Percentiles rank a stretch among this genome's conserved stretches.
phyloP scores from a whole-genome alignment of 2,329 filamentous ascomycete genomes.

The Alternaria burnsii region DNA sequence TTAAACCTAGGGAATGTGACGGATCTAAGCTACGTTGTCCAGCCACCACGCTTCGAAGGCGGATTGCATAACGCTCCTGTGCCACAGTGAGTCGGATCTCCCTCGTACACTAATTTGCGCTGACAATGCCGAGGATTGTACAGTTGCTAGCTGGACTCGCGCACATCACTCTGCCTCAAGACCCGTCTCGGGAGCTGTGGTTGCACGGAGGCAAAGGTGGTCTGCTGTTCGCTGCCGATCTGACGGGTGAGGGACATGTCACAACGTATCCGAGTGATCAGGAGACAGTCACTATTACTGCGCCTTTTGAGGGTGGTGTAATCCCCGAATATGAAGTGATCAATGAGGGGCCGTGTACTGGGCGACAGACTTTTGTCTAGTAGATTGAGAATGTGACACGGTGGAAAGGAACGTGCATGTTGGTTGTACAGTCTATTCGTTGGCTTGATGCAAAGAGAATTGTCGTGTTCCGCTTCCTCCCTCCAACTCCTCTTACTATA shows the following conservation, averaged over 20 bases:
- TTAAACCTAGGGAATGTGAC: constrained; percentile 33
- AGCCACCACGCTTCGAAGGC: constrained; percentile 46
- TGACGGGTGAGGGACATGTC: constrained; percentile 41
- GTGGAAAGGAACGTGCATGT: neutral
- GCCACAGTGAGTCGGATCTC: constrained; percentile 28
- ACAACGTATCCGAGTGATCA: constrained; percentile 45
- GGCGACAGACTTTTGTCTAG: constrained; percentile 18
- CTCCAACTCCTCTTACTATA: constrained; percentile 15
- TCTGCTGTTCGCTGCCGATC: constrained; percentile 45
- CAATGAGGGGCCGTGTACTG: constrained; percentile 20
- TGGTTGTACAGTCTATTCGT: constrained; percentile 38
- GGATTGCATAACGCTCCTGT: constrained; percentile 46
- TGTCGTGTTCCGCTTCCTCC: constrained; percentile 17
- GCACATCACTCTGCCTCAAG: constrained; percentile 43
- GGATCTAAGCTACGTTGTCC: constrained; percentile 39
- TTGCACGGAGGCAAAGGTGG: constrained; percentile 45
- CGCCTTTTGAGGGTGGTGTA: constrained; percentile 38
- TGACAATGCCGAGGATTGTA: constrained; percentile 26
- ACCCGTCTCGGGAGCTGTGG: constrained; percentile 35
- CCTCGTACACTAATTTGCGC: neutral
- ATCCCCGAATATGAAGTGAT: constrained; percentile 33
- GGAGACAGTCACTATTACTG: constrained; percentile 37
- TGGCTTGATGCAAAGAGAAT: constrained; percentile 22
- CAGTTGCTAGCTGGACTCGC: constrained; percentile 45
- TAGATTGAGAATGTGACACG: neutral